Percentiles rank a stretch among this genome's conserved stretches.
phyloP scores from a whole-genome alignment of 2,329 filamentous ascomycete genomes.

The Alternaria sp. region DNA sequence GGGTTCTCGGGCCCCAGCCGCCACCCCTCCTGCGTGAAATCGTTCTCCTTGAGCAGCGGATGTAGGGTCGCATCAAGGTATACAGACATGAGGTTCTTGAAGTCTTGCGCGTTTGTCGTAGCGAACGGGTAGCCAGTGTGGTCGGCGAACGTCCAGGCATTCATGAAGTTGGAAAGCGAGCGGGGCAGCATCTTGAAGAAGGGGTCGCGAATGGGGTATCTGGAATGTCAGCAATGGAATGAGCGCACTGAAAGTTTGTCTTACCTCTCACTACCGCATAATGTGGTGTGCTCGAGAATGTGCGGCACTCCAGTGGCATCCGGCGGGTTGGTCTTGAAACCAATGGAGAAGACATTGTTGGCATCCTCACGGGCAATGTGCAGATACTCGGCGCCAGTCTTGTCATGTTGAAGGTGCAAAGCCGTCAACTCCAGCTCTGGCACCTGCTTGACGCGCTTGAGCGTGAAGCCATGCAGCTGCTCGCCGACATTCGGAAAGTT shows the following conservation, averaged over 20 bases:
- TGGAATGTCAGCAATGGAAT: conserved; percentile 48
- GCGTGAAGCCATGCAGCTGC: conserved; percentile 90
- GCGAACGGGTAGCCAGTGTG: conserved; percentile 98
- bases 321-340: conserved; percentile 98
- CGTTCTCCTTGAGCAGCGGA: conserved; percentile 85
- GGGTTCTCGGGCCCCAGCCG: conserved; percentile 92
- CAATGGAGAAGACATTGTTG: conserved; percentile 99
- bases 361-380: conserved; percentile 94
- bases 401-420: conserved; percentile 88
- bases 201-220: conserved; percentile 95
- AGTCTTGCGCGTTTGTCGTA: conserved; percentile 94
- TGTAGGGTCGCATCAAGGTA: conserved; percentile 95
- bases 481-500: conserved; percentile 81
- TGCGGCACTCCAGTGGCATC: conserved; percentile 96
- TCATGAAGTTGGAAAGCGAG: conserved; percentile 99
- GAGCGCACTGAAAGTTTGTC: not conserved
- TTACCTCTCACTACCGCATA: conserved; percentile 94
- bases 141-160: conserved; percentile 94
- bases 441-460: conserved; percentile 88
- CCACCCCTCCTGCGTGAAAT: conserved; percentile 98
- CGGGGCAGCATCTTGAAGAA: conserved; percentile 99
- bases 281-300: conserved; percentile 95
- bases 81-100: conserved; percentile 93
- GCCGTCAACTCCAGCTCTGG: conserved; percentile 94
- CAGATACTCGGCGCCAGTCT: conserved; percentile 93